These are phyloP conservation scores for Trichophyton benhamiae DNA, from an alignment of 2,329 filamentous ascomycete species.

Conservation along the genomic window DNA sequence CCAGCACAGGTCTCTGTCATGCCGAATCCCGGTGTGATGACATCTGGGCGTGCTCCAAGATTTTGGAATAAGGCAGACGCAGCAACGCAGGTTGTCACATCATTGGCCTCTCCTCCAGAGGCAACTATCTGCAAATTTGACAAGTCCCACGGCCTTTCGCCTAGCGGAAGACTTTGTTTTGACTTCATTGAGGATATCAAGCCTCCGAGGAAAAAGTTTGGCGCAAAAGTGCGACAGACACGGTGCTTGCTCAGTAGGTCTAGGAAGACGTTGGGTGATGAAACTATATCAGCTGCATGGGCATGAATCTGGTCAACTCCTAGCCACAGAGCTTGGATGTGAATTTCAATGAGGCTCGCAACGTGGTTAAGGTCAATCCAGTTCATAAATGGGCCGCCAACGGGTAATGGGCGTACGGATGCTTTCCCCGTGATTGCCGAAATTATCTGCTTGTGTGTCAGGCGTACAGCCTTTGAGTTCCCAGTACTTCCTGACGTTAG, in stretches of 20 bases:
- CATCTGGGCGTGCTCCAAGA: constrained; percentile 12
- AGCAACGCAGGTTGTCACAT: constrained; percentile 25
- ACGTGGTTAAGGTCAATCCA: constrained; percentile 46
- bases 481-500: constrained; percentile 44
- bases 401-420: constrained; percentile 16
- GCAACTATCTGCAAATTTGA: constrained; percentile 18
- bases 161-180: neutral
- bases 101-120: constrained; percentile 40
- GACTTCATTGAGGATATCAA: neutral
- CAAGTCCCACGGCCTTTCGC: constrained; percentile 13
- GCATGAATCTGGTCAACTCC: constrained; percentile 17
- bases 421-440: constrained; percentile 33
- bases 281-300: constrained; percentile 15
- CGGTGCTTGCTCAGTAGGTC: constrained; percentile 30
- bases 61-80: neutral
- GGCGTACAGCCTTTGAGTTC: constrained; percentile 38
- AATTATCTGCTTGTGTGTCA: constrained; percentile 35
- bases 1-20: constrained; percentile 46
- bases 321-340: constrained; percentile 33
- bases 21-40: constrained; percentile 35
- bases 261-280: constrained; percentile 30
- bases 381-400: constrained; percentile 31
- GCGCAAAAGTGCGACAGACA: constrained; percentile 29
- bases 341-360: constrained; percentile 40
- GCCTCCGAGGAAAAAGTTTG: constrained; percentile 22